Percentiles rank a stretch among this genome's conserved stretches.
Evolutionary conservation across 2,329 filamentous ascomycete genomes (phyloP).

Genomic region (Thelonectria discophora): DNA sequence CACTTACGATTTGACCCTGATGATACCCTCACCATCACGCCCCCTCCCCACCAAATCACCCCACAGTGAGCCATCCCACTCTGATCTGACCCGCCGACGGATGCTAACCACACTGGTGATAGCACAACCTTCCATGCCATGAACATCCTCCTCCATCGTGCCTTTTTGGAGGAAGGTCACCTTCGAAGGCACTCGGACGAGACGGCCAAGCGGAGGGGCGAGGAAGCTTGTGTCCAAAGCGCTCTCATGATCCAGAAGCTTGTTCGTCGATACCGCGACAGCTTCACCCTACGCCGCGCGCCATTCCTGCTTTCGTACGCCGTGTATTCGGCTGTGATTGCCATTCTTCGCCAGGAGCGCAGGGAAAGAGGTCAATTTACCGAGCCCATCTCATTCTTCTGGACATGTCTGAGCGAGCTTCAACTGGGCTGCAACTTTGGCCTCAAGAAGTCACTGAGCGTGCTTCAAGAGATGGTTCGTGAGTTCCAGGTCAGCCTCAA

Average conservation of each 20-base stretch:
- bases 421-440: conserved; percentile 49
- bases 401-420: conserved; percentile 47
- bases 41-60: conserved; percentile 44
- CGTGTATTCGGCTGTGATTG: conserved; percentile 49
- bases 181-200: conserved; percentile 42
- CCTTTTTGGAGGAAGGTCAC: conserved; percentile 51
- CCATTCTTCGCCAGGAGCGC: conserved; percentile 45
- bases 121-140: conserved; percentile 52
- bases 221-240: conserved; percentile 45
- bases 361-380: conserved; percentile 43
- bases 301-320: conserved; percentile 54
- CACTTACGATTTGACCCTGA: conserved; percentile 43
- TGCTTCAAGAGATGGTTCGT: conserved; percentile 47
- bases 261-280: conserved; percentile 48
- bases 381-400: conserved; percentile 50
- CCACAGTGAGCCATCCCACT: conserved; percentile 38
- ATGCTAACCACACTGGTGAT: conserved; percentile 19
- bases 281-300: conserved; percentile 51
- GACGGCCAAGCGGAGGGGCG: conserved; percentile 37
- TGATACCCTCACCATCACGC: conserved; percentile 38
- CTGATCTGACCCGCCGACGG: conserved; percentile 3
- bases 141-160: conserved; percentile 55
- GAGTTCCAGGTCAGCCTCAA: conserved; percentile 45
- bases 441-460: conserved; percentile 47
- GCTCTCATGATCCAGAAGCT: conserved; percentile 49